Conservation (phyloP, 345 rosid species). For the Streptanthus diversifolius region DNA sequence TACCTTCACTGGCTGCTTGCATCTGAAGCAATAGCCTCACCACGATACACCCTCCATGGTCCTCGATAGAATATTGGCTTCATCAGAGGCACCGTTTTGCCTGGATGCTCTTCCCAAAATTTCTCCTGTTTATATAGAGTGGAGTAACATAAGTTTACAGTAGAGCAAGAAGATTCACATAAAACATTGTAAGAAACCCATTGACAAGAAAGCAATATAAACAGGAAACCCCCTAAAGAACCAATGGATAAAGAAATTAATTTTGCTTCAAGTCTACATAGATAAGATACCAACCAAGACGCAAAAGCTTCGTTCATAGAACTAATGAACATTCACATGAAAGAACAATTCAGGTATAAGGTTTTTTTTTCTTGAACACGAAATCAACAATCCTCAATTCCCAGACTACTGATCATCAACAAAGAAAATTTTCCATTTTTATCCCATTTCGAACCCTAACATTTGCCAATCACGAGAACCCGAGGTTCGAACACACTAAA, state of each 20-base stretch:
- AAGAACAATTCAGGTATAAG: background rate
- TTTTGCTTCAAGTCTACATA: background rate
- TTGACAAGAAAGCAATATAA: background rate
- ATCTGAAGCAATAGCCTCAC: constrained; percentile 48
- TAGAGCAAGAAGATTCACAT: constrained; percentile 5
- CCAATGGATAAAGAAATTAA: background rate
- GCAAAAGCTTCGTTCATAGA: background rate
- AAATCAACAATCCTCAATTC: background rate
- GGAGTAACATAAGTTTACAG: background rate
- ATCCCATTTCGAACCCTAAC: constrained; percentile 17
- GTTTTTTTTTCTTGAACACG: background rate
- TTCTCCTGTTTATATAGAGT: constrained; percentile 54
- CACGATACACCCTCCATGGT: constrained; percentile 80
- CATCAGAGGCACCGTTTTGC: constrained; percentile 80
- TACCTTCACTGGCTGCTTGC: constrained; percentile 42
- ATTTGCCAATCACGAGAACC: constrained; percentile 9
- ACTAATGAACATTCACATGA: background rate
- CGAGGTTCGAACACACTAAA: background rate
- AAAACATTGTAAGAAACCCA: background rate
- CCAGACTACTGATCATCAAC: background rate
- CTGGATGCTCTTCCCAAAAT: constrained; percentile 93
- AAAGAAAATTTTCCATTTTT: background rate
- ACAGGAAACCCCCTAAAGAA: constrained; percentile 2
- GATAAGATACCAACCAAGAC: background rate
- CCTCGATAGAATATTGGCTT: constrained; percentile 66